Evolutionary conservation across 2,329 filamentous ascomycete species (phyloP).

Genomic region (Aschersonia sp.): DNA sequence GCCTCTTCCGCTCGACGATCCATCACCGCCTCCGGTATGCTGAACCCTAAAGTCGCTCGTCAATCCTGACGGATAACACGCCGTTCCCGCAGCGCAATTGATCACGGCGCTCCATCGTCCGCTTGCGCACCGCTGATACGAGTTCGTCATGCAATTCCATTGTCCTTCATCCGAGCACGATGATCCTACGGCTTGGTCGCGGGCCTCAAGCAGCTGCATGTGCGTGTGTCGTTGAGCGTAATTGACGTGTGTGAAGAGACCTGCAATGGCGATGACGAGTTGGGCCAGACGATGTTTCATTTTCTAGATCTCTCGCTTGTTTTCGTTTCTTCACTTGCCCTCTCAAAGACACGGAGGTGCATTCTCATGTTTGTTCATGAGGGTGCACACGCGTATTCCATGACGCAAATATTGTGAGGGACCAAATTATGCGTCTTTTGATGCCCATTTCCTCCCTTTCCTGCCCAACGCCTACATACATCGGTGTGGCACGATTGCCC

Average conservation of each 20-base stretch:
- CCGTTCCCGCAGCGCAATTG: slow-evolving; percentile 27
- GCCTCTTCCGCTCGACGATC: not conserved
- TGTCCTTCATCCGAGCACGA: slow-evolving; percentile 31
- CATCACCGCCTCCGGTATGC: slow-evolving; percentile 10
- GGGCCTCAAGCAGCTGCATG: slow-evolving; percentile 5
- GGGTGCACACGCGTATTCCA: too few relatives aligned
- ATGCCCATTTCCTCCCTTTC: too few relatives aligned
- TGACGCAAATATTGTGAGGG: too few relatives aligned
- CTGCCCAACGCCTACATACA: too few relatives aligned
- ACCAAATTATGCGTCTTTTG: too few relatives aligned
- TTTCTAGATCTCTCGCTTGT: too few relatives aligned
- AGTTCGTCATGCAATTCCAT: slow-evolving; percentile 37
- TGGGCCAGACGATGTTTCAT: not conserved
- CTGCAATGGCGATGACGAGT: not conserved
- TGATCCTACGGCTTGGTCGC: slow-evolving; percentile 19
- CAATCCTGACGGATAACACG: slow-evolving; percentile 27
- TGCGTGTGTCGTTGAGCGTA: slow-evolving; percentile 5
- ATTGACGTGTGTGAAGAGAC: not conserved
- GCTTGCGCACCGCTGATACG: slow-evolving; percentile 34
- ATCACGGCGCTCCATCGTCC: slow-evolving; percentile 32
- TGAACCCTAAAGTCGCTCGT: slow-evolving; percentile 24
- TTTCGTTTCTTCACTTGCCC: too few relatives aligned
- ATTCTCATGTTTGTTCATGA: too few relatives aligned
- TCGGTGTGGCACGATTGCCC: too few relatives aligned
- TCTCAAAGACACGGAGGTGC: too few relatives aligned